Evolutionary conservation across 345 rosid species (phyloP).

Genomic region (Firmiana major): DNA sequence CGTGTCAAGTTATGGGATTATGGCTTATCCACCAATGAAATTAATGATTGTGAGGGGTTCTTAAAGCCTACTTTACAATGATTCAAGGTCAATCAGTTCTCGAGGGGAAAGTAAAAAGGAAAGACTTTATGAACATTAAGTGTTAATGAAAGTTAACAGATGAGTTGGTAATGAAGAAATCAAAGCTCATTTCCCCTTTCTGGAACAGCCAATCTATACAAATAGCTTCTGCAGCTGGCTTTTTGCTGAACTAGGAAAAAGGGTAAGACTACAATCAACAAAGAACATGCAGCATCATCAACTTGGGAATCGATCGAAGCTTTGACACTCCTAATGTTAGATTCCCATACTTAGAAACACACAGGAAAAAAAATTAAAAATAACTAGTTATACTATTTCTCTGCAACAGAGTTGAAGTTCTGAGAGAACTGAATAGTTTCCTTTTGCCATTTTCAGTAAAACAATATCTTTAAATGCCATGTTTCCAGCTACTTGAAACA

Average conservation of each 20-base stretch:
- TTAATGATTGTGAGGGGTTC: not conserved
- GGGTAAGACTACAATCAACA: not conserved
- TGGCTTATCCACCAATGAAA: not conserved
- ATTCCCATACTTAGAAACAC: not conserved
- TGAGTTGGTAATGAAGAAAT: not conserved
- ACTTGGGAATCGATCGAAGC: constrained; percentile 1
- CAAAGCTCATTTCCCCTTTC: too few relatives aligned
- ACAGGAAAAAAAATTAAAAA: not conserved
- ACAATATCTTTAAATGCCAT: not conserved
- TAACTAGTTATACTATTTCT: not conserved
- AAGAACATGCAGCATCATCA: constrained; percentile 8
- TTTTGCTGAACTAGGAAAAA: not conserved
- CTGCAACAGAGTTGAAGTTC: constrained; percentile 1
- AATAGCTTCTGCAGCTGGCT: not conserved
- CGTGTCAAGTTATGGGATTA: too few relatives aligned
- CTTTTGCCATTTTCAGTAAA: not conserved
- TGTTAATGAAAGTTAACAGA: not conserved
- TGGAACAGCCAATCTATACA: too few relatives aligned
- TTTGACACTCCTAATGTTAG: constrained; percentile 7
- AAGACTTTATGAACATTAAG: not conserved
- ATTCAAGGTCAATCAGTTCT: not conserved
- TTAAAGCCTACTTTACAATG: not conserved
- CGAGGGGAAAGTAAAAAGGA: not conserved
- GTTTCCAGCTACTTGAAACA: constrained; percentile 1
- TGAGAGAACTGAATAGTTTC: not conserved